A percentile compares a stretch with the other conserved stretches of the same genome.
These are phyloP conservation scores for Harrya chromipes DNA, from an alignment of 768 basidiomycete species.

Conservation along the genomic window DNA sequence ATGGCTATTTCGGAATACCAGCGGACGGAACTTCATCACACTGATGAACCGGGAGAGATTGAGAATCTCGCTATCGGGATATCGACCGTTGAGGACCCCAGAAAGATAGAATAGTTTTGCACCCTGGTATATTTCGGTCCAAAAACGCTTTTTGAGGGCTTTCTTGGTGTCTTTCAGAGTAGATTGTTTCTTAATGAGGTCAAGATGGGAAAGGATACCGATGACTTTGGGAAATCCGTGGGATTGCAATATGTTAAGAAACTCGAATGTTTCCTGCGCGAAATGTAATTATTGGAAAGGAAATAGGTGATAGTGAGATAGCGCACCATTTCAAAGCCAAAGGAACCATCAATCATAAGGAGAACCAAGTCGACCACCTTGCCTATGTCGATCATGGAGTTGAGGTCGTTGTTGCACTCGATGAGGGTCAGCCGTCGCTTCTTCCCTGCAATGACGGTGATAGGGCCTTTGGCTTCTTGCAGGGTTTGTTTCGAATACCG, in stretches of 20 bases:
- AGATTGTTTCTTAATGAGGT: constrained; percentile 90
- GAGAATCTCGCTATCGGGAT: constrained; percentile 94
- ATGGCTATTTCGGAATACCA: constrained; percentile 93
- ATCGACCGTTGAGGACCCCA: constrained; percentile 94
- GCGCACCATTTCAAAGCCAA: constrained; percentile 97
- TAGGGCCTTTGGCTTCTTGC: constrained; percentile 85
- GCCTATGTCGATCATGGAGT: constrained; percentile 97
- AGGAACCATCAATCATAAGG: constrained; percentile 96
- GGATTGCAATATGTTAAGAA: constrained; percentile 93
- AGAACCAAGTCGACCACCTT: constrained; percentile 96
- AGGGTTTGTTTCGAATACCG: constrained; percentile 93
- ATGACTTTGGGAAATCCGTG: constrained; percentile 99
- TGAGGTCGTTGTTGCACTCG: constrained; percentile 96
- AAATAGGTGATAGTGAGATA: neutral
- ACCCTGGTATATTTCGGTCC: constrained; percentile 99
- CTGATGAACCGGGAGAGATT: constrained; percentile 95
- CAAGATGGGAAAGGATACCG: constrained; percentile 92
- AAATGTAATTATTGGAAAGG: neutral
- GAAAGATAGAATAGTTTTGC: constrained; percentile 98
- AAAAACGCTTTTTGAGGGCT: constrained; percentile 94
- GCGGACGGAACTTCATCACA: constrained; percentile 98
- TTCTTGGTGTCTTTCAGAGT: constrained; percentile 90
- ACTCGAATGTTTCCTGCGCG: constrained; percentile 93
- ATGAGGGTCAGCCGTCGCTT: constrained; percentile 91
- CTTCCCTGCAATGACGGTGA: constrained; percentile 94